phyloP scores from a whole-genome alignment of 371 early-diverging fungal species.

The Capniomyces stellatus region DNA sequence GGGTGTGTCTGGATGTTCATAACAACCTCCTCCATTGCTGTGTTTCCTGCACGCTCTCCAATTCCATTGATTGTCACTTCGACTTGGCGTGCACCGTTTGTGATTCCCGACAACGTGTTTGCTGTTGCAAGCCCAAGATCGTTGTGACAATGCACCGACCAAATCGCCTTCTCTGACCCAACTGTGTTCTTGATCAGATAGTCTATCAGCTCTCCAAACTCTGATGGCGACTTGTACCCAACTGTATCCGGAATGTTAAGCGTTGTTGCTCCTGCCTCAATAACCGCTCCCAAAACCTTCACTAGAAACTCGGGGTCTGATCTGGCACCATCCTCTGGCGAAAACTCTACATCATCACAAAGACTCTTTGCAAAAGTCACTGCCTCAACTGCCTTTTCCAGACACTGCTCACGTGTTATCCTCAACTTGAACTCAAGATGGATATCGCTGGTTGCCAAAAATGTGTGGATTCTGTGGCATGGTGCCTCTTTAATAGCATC shows the following conservation, averaged over 20 bases:
- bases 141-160: slow-evolving; percentile 93
- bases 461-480: slow-evolving; percentile 73
- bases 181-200: slow-evolving; percentile 57
- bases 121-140: slow-evolving; percentile 94
- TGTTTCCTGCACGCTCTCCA: slow-evolving; percentile 96
- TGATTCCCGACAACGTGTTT: slow-evolving; percentile 78
- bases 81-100: slow-evolving; percentile 83
- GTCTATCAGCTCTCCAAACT: slow-evolving; percentile 68
- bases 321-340: slow-evolving; percentile 86
- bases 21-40: slow-evolving; percentile 84
- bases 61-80: slow-evolving; percentile 96
- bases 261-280: slow-evolving; percentile 86
- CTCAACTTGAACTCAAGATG: slow-evolving; percentile 85
- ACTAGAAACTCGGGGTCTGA: slow-evolving; percentile 75
- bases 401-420: slow-evolving; percentile 71
- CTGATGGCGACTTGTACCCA: slow-evolving; percentile 79
- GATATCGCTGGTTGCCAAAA: slow-evolving; percentile 90
- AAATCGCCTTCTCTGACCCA: slow-evolving; percentile 53
- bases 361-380: slow-evolving; percentile 60
- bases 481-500: slow-evolving; percentile 79
- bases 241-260: slow-evolving; percentile 94
- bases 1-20: slow-evolving; percentile 89
- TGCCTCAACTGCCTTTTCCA: slow-evolving; percentile 62
- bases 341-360: slow-evolving; percentile 62
- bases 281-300: slow-evolving; percentile 63